A percentile compares a stretch with the other conserved stretches of the same genome.
Conservation (phyloP, 1,284 basidiomycete genomes). For the Gymnopus androsaceus region DNA sequence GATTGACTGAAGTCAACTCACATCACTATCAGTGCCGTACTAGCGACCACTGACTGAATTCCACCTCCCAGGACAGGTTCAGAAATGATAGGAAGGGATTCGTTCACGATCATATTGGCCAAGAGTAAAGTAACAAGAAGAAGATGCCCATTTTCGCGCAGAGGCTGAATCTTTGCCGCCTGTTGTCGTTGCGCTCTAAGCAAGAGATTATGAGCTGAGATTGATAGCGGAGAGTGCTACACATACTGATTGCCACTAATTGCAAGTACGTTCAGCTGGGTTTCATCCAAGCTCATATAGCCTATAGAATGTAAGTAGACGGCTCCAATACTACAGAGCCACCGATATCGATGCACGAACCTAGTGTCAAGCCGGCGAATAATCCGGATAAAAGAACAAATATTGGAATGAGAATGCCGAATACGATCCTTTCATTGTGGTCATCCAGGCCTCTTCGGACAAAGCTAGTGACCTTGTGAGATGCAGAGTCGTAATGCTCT, state of each 20-base stretch:
- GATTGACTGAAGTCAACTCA: slow-evolving; percentile 42
- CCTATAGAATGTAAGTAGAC: slow-evolving; percentile 69
- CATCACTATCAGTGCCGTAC: slow-evolving; percentile 87
- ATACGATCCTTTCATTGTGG: slow-evolving; percentile 41
- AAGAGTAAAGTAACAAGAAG: slow-evolving; percentile 82
- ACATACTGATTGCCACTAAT: slow-evolving; percentile 81
- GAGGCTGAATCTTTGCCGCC: slow-evolving; percentile 84
- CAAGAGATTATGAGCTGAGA: slow-evolving; percentile 1
- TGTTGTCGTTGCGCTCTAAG: slow-evolving; percentile 74
- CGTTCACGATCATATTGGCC: slow-evolving; percentile 90
- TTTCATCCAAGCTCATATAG: slow-evolving; percentile 89
- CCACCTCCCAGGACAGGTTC: slow-evolving; percentile 88
- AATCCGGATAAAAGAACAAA: slow-evolving; percentile 64
- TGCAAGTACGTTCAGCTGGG: slow-evolving; percentile 56
- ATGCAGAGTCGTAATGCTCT: slow-evolving; percentile 6
- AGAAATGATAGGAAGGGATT: slow-evolving; percentile 88
- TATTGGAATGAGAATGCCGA: slow-evolving; percentile 58
- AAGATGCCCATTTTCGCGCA: slow-evolving; percentile 84
- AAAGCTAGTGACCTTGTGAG: slow-evolving; percentile 32
- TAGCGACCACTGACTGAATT: slow-evolving; percentile 77
- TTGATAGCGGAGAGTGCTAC: background rate
- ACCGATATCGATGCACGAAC: background rate
- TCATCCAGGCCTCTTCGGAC: slow-evolving; percentile 32
- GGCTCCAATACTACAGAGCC: background rate
- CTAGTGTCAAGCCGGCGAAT: slow-evolving; percentile 44